Percentiles rank a stretch among this genome's conserved stretches.
phyloP scores from a whole-genome alignment of 768 basidiomycete species.

The Stropharia rugosoannulata region DNA sequence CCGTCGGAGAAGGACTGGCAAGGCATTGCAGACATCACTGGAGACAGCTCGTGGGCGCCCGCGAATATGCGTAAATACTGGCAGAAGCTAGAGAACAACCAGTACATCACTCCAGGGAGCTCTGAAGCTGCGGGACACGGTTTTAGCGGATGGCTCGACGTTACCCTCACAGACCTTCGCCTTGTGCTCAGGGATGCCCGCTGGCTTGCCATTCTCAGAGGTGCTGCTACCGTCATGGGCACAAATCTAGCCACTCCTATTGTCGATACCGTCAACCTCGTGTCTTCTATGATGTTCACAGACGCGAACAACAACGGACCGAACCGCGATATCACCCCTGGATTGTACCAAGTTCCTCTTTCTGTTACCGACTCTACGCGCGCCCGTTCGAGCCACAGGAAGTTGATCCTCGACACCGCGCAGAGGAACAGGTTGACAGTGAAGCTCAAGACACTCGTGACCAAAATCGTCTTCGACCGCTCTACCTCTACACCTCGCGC shows the following conservation, averaged over 20 bases:
- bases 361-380: constrained; percentile 4
- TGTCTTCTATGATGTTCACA: not conserved
- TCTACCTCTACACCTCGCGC: constrained; percentile 39
- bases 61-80: constrained; percentile 7
- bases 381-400: constrained; percentile 4
- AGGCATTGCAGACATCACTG: constrained; percentile 4
- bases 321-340: constrained; percentile 3
- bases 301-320: constrained; percentile 1
- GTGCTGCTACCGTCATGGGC: constrained; percentile 1
- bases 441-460: constrained; percentile 58
- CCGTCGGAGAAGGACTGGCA: constrained; percentile 8
- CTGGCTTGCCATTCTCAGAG: constrained; percentile 1
- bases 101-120: constrained; percentile 1
- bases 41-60: constrained; percentile 5
- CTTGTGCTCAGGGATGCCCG: constrained; percentile 4
- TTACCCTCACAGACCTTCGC: not conserved
- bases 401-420: constrained; percentile 5
- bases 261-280: not conserved
- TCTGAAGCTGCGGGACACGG: constrained; percentile 2
- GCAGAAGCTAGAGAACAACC: constrained; percentile 5
- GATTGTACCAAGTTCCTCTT: constrained; percentile 7
- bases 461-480: constrained; percentile 45
- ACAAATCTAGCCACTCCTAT: not conserved
- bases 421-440: constrained; percentile 50
- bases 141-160: constrained; percentile 7